Evolutionary conservation across 2,329 filamentous ascomycete species (phyloP).

Genomic region (Aspergillus unguis): DNA sequence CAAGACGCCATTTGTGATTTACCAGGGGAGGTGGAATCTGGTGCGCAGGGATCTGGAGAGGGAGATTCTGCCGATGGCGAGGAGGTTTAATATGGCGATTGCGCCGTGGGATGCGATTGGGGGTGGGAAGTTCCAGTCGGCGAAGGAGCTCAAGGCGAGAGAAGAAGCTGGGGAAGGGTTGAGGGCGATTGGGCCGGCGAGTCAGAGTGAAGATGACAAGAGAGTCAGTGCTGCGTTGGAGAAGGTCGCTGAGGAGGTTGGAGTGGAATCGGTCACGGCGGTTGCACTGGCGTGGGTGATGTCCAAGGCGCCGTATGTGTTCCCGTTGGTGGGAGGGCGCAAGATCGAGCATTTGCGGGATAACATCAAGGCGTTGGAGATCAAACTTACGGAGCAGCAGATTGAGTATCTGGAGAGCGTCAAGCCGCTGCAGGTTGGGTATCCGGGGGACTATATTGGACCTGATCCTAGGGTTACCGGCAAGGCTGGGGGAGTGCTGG

Average conservation of each 20-base stretch:
- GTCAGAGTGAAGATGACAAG: constrained; percentile 47
- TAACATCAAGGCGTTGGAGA: constrained; percentile 65
- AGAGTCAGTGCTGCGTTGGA: constrained; percentile 57
- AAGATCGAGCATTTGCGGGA: constrained; percentile 66
- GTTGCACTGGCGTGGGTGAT: constrained; percentile 71
- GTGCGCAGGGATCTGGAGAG: constrained; percentile 40
- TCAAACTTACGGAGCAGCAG: constrained; percentile 59
- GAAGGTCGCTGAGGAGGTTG: constrained; percentile 56
- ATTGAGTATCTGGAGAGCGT: constrained; percentile 63
- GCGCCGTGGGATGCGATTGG: constrained; percentile 60
- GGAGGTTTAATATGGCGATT: constrained; percentile 45
- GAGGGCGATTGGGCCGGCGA: constrained; percentile 27
- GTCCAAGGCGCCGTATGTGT: constrained; percentile 68
- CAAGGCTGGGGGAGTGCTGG: neutral
- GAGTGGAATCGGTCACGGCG: constrained; percentile 54
- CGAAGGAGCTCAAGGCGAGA: constrained; percentile 46
- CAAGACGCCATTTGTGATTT: constrained; percentile 40
- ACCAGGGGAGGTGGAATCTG: constrained; percentile 41
- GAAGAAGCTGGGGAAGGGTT: constrained; percentile 42
- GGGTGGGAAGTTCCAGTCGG: constrained; percentile 50
- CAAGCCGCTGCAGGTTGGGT: constrained; percentile 61
- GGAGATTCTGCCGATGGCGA: constrained; percentile 42
- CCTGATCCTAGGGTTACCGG: constrained; percentile 12
- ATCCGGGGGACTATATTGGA: constrained; percentile 58
- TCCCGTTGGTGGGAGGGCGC: constrained; percentile 68